These are phyloP conservation scores for Bipolaris sorokiniana DNA, from an alignment of 2,329 filamentous ascomycete species.

Conservation along the genomic window DNA sequence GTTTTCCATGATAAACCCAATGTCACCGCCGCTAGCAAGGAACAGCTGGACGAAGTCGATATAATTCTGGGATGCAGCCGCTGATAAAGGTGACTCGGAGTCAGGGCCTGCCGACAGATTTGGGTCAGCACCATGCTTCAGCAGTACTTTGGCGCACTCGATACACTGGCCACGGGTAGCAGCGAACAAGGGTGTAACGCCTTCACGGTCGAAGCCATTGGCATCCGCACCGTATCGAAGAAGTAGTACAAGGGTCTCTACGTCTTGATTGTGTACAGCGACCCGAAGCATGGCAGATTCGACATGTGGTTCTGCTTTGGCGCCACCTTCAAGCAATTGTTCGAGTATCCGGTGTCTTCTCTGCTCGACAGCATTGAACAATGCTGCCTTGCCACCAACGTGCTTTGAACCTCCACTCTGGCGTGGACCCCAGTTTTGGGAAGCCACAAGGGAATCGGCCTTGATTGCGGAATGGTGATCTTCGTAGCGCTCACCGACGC, in stretches of 20 bases:
- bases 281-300: conserved; percentile 43
- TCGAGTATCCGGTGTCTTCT: conserved; percentile 66
- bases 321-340: conserved; percentile 43
- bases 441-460: conserved; percentile 23
- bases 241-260: conserved; percentile 36
- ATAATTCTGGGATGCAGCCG: conserved; percentile 60
- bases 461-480: conserved; percentile 28
- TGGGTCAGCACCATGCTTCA: conserved; percentile 34
- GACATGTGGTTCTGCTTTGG: conserved; percentile 35
- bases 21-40: conserved; percentile 66
- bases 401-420: conserved; percentile 34
- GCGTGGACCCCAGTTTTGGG: conserved; percentile 29
- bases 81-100: conserved; percentile 62
- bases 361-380: conserved; percentile 64
- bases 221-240: conserved; percentile 40
- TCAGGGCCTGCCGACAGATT: conserved; percentile 50
- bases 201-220: conserved; percentile 40
- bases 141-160: conserved; percentile 55
- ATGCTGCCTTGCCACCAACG: conserved; percentile 42
- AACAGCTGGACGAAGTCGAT: conserved; percentile 65
- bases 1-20: conserved; percentile 60
- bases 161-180: conserved; percentile 37
- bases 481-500: conserved; percentile 32
- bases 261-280: conserved; percentile 40
- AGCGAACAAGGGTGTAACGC: conserved; percentile 37